Conservation (phyloP, 2,329 filamentous ascomycete species). For the Hansfordia pulvinata region DNA sequence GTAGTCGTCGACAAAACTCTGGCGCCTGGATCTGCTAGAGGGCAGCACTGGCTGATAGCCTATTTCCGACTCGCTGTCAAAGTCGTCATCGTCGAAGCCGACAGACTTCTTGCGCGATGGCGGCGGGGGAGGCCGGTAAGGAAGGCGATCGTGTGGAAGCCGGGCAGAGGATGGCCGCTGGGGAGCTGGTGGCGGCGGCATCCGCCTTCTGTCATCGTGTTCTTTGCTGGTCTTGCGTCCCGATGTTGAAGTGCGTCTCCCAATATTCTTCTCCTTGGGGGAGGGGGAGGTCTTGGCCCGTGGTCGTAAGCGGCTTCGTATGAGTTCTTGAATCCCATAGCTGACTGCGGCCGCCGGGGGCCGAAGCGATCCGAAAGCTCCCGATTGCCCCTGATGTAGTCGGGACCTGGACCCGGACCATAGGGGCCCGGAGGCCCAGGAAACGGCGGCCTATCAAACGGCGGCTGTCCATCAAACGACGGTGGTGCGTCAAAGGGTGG, state of each 20-base stretch:
- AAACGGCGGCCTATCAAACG: too few relatives aligned
- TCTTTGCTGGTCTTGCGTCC: constrained; percentile 19
- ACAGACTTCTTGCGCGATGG: constrained; percentile 8
- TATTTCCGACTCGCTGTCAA: not conserved
- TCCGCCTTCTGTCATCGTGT: constrained; percentile 29
- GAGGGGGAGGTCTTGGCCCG: constrained; percentile 26
- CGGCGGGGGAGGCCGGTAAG: constrained; percentile 15
- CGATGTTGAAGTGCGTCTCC: constrained; percentile 30
- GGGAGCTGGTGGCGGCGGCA: constrained; percentile 33
- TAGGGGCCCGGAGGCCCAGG: too few relatives aligned
- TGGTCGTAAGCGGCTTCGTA: constrained; percentile 21
- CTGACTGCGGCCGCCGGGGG: constrained; percentile 23
- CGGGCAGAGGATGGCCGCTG: constrained; percentile 21
- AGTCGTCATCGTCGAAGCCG: not conserved
- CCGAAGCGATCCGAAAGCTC: constrained; percentile 13
- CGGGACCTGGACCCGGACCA: too few relatives aligned
- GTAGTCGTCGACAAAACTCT: constrained; percentile 10
- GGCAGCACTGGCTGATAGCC: constrained; percentile 12
- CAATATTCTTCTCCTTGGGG: constrained; percentile 19
- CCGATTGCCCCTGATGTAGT: constrained; percentile 2
- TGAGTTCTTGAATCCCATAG: constrained; percentile 26
- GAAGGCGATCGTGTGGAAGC: constrained; percentile 15
- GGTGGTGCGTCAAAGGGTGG: too few relatives aligned
- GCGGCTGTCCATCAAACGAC: too few relatives aligned
- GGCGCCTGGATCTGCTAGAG: constrained; percentile 9